These are phyloP conservation scores for Triticum turgidum DNA, from an alignment of 176 grass and related monocot species.

Conservation along the genomic window DNA sequence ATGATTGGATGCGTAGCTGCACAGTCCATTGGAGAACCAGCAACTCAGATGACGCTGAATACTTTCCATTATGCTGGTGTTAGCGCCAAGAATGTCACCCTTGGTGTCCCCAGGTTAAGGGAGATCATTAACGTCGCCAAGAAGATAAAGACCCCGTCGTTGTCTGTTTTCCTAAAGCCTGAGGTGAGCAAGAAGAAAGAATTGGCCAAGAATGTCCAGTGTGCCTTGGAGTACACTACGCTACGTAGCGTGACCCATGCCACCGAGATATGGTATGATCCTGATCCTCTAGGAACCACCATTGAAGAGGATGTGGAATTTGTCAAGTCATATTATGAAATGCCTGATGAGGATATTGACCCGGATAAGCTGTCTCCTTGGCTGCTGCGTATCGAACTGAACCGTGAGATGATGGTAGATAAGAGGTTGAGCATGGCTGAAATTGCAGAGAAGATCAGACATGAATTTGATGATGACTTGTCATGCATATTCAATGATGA, in stretches of 20 bases:
- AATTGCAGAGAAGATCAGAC: slow-evolving; percentile 95
- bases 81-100: slow-evolving; percentile 99
- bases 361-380: slow-evolving; percentile 93
- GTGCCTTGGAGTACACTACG: slow-evolving; percentile 95
- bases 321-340: slow-evolving; percentile 93
- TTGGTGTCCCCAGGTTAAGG: slow-evolving; percentile 92
- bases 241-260: slow-evolving; percentile 94
- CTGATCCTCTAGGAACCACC: slow-evolving; percentile 80
- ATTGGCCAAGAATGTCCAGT: slow-evolving; percentile 93
- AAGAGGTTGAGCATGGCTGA: slow-evolving; percentile 99
- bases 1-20: slow-evolving; percentile 99
- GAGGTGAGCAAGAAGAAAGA: slow-evolving; percentile 87
- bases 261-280: slow-evolving; percentile 95
- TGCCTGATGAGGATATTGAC: slow-evolving; percentile 95
- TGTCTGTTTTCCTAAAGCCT: slow-evolving; percentile 87
- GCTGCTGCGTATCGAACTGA: slow-evolving; percentile 92
- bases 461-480: slow-evolving; percentile 90
- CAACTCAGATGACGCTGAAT: slow-evolving; percentile 95
- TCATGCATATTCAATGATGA: slow-evolving; percentile 99
- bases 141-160: slow-evolving; percentile 93
- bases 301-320: slow-evolving; percentile 98
- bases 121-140: slow-evolving; percentile 99
- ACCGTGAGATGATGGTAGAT: slow-evolving; percentile 99
- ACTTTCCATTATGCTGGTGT: slow-evolving; percentile 99
- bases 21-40: slow-evolving; percentile 96